Conservation (phyloP, 257 asterid genomes). For the Scutellaria minor region DNA sequence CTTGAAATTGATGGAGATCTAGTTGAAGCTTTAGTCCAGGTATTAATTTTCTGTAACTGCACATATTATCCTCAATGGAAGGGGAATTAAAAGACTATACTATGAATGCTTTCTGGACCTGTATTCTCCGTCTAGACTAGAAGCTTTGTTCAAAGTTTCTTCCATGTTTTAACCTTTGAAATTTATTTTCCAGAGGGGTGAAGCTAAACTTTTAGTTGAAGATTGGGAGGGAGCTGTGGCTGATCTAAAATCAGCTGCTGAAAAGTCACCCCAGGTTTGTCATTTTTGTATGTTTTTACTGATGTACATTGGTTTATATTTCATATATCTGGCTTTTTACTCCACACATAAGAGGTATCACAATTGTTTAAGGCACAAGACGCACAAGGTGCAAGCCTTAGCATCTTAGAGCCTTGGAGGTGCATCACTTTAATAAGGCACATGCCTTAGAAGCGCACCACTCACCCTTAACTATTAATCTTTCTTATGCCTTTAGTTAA, state of each 20-base stretch:
- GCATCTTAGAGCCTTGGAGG: too few relatives aligned
- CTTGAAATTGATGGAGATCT: slow-evolving; percentile 80
- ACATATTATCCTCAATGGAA: neutral
- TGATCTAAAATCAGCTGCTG: slow-evolving; percentile 85
- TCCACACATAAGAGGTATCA: slow-evolving; percentile 15
- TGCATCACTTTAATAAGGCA: too few relatives aligned
- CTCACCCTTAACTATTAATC: too few relatives aligned
- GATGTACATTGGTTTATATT: neutral
- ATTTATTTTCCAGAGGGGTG: slow-evolving; percentile 69
- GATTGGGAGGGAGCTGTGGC: slow-evolving; percentile 98
- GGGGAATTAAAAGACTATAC: slow-evolving; percentile 11
- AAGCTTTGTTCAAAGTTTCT: neutral
- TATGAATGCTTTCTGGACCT: neutral
- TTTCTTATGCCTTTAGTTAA: too few relatives aligned
- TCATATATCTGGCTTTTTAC: neutral
- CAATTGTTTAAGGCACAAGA: neutral
- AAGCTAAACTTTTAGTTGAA: slow-evolving; percentile 86
- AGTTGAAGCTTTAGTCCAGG: slow-evolving; percentile 92
- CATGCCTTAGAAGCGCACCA: too few relatives aligned
- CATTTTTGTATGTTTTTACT: neutral
- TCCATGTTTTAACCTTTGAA: slow-evolving; percentile 19
- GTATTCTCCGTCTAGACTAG: neutral
- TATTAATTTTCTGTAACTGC: slow-evolving; percentile 25
- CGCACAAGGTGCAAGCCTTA: neutral
- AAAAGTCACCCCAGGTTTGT: slow-evolving; percentile 90